Conservation (phyloP, 495 filamentous ascomycete genomes). For the Talaromyces adpressus region DNA sequence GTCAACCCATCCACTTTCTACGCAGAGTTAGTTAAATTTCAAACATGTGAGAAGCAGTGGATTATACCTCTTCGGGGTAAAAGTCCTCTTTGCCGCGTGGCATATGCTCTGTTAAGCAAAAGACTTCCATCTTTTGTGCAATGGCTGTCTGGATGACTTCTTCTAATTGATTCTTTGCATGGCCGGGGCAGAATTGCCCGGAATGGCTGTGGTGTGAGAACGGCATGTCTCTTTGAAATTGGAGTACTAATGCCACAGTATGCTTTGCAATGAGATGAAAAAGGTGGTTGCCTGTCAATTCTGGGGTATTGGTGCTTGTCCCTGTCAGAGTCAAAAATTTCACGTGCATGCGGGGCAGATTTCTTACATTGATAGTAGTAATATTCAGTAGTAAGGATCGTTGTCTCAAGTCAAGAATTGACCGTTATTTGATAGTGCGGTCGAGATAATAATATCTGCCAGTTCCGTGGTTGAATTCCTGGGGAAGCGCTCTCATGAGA, state of each 20-base stretch:
- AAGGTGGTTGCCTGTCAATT: neutral
- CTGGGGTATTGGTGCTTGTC: neutral
- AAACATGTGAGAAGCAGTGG: neutral
- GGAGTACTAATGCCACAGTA: too few relatives aligned
- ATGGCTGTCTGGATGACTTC: constrained; percentile 78
- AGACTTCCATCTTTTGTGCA: constrained; percentile 64
- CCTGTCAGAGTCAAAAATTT: neutral
- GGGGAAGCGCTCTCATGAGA: neutral
- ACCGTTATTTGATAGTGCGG: neutral
- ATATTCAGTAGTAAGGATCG: neutral
- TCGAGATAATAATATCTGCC: neutral
- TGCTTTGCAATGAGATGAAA: neutral
- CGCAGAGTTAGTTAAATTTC: neutral
- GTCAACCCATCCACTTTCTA: neutral
- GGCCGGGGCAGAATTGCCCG: constrained; percentile 88
- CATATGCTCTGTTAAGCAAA: constrained; percentile 97
- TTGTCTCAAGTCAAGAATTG: neutral
- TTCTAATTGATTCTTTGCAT: constrained; percentile 79
- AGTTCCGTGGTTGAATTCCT: neutral
- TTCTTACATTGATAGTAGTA: neutral
- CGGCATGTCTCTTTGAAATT: constrained; percentile 62
- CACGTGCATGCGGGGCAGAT: neutral
- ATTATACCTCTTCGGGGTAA: constrained; percentile 81
- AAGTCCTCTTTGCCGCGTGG: constrained; percentile 68
- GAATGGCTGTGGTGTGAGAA: constrained; percentile 99